phyloP scores from a whole-genome alignment of 352 stramenopile genomes.

The Phytopythium oedochilum region DNA sequence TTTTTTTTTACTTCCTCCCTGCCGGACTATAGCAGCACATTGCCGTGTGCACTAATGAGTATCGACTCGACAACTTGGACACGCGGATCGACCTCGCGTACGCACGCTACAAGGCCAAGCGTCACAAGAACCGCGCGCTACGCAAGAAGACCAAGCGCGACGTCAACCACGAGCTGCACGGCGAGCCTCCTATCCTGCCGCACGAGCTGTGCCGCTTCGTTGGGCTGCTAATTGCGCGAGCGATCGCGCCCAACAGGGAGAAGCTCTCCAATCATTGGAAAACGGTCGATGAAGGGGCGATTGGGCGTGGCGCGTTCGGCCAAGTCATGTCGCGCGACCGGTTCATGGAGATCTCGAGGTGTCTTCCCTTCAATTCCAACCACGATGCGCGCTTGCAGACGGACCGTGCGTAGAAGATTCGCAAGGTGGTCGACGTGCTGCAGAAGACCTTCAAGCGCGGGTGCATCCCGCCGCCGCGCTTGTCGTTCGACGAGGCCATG shows the following conservation, averaged over 20 bases:
- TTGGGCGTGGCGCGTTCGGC: conserved; percentile 8
- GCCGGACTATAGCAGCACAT: neutral
- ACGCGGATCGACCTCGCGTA: neutral
- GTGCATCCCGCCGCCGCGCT: conserved; percentile 6
- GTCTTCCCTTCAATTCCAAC: conserved; percentile 17
- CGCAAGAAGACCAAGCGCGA: neutral
- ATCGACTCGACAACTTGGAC: neutral
- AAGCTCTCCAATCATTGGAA: conserved; percentile 14
- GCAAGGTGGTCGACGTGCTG: conserved; percentile 9
- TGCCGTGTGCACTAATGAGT: neutral
- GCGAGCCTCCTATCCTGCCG: neutral
- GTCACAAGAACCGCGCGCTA: neutral
- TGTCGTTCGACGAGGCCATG: conserved; percentile 16
- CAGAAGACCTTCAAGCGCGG: conserved; percentile 10
- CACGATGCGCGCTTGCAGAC: neutral
- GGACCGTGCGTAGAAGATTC: conserved; percentile 15
- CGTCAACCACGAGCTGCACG: neutral
- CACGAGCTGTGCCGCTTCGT: conserved; percentile 8
- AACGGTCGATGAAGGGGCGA: conserved; percentile 3
- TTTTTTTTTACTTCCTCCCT: neutral
- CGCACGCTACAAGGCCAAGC: neutral
- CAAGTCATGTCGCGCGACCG: conserved; percentile 5
- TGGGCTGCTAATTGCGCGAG: neutral
- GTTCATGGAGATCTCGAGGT: conserved; percentile 9
- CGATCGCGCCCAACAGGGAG: conserved; percentile 10